Base-by-base conservation (phyloP, 2,329 filamentous ascomycete species). In the Ceratocystis ficicola region DNA sequence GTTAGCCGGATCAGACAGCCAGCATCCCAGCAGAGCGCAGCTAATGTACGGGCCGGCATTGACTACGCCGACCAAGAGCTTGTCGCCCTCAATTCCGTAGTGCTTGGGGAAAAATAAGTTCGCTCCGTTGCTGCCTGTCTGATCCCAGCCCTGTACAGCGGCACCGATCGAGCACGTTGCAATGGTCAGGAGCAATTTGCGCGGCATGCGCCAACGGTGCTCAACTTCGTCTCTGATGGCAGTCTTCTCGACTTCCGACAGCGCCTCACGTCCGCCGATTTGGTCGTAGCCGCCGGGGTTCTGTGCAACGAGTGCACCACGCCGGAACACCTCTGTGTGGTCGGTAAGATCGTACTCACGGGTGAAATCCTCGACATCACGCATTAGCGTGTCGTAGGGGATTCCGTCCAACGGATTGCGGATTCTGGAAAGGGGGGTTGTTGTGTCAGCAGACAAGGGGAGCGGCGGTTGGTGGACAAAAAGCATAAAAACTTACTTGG, bases 81-180 rank as follows among this genome's bases (percentile, higher is more conserved):
- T 75, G 63, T 81, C 77, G 28, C 72, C 70, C 1, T 71, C 71
- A 46, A 76, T 73, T 0, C 73, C 72, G 73, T 79, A 70, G 71
- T 76, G 65, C 74, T 74, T 8, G 0, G 81, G 83, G 69, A 86
- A 86, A 36, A 80, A 81, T 68, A 86, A 73, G 70, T 83, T 86
- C 66, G 84, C 84, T 25, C 83, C 83, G 69, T 85, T 85, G 68
- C 77, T 76, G 64, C 83, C 84, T 1, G 84, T 86, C 73, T 86
- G 82, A 70, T 86, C 83, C 84, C 84, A 86, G 4, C 84, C 83
- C 63, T 80, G 78, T 0, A 82, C 81, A 3, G 82, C 81, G 12
- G 82, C 81, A 28, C 80, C 81, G 62, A 84, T 75, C 22, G 82
- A 81, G 69, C 81, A 83, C 28, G 81, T 75, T 1, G 76, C 73